These are phyloP conservation scores for Endoconidiophora laricicola DNA, from an alignment of 2,329 filamentous ascomycete species.

Conservation along the genomic window DNA sequence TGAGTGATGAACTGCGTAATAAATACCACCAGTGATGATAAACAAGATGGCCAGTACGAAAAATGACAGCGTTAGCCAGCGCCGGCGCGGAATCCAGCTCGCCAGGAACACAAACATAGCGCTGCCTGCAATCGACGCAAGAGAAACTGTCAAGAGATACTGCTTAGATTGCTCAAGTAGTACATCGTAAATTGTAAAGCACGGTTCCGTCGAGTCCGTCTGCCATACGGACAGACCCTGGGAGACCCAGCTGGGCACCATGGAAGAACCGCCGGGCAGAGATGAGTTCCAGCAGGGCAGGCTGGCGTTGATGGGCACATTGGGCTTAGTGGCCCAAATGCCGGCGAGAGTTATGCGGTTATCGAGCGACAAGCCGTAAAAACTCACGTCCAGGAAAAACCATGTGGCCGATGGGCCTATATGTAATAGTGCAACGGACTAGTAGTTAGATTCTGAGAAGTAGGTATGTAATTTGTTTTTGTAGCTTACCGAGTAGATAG, in stretches of 20 bases:
- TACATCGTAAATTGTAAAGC: constrained; percentile 35
- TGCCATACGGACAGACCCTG: constrained; percentile 31
- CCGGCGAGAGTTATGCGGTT: constrained; percentile 27
- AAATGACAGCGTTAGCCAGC: constrained; percentile 34
- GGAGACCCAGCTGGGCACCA: constrained; percentile 25
- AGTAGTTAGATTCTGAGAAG: too few species aligned
- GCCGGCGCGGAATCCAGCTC: constrained; percentile 30
- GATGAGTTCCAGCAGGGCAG: constrained; percentile 33
- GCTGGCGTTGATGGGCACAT: constrained; percentile 20
- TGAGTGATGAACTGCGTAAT: constrained; percentile 29
- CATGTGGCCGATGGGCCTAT: constrained; percentile 30
- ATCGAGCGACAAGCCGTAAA: constrained; percentile 38
- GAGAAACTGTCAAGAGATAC: constrained; percentile 33
- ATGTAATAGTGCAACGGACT: constrained; percentile 3
- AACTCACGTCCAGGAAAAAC: constrained; percentile 40
- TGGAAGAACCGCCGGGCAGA: constrained; percentile 26
- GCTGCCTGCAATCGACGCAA: constrained; percentile 34
- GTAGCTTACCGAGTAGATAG: constrained; percentile 23
- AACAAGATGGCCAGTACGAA: constrained; percentile 30
- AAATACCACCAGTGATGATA: constrained; percentile 32
- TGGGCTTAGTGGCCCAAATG: constrained; percentile 25
- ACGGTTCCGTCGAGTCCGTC: constrained; percentile 30
- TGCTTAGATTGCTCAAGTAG: constrained; percentile 35
- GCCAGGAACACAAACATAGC: constrained; percentile 31
- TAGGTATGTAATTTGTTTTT: too few species aligned